A percentile compares a stretch with the other conserved stretches of the same genome.
phyloP scores from a whole-genome alignment of 768 basidiomycete species.

The Leucosporidium scottii region DNA sequence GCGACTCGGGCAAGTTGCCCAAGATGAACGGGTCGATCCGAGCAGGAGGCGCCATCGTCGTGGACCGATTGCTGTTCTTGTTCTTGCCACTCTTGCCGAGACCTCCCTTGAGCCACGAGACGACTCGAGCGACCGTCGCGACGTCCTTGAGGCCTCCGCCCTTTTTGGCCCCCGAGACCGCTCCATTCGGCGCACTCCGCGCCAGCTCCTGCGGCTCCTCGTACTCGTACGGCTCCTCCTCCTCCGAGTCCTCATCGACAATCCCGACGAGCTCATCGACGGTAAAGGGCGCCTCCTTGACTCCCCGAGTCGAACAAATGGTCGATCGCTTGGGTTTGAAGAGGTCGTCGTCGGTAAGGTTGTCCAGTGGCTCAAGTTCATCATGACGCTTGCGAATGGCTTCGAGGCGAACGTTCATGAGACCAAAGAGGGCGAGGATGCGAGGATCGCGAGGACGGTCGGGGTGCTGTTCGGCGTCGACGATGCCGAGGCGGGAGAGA shows the following conservation, averaged over 20 bases:
- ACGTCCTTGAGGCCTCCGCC: constrained; percentile 5
- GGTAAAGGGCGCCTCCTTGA: constrained; percentile 34
- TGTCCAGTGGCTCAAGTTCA: constrained; percentile 43
- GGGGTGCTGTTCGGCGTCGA: constrained; percentile 33
- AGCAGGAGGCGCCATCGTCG: neutral
- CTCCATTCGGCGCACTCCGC: constrained; percentile 1
- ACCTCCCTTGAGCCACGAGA: constrained; percentile 33
- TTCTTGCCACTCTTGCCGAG: constrained; percentile 22
- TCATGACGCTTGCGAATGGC: constrained; percentile 45
- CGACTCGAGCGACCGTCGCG: constrained; percentile 28
- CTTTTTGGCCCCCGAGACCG: neutral
- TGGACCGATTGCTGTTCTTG: constrained; percentile 2
- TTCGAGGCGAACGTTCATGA: constrained; percentile 45
- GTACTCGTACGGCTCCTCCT: constrained; percentile 2
- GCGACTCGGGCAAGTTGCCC: neutral
- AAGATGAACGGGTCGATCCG: constrained; percentile 22
- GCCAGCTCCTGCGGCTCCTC: constrained; percentile 22
- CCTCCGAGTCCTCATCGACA: constrained; percentile 25
- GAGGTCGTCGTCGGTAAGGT: constrained; percentile 27
- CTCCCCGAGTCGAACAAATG: constrained; percentile 38
- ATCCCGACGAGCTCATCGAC: constrained; percentile 29
- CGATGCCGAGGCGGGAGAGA: constrained; percentile 42
- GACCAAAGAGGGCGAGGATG: constrained; percentile 40
- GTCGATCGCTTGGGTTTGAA: constrained; percentile 33
- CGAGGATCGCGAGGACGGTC: constrained; percentile 21